Evolutionary conservation across 108 stramenopile species (phyloP), one percentile per base, ranked within the genome.

Genomic region (Discostella pseudostelligera): DNA sequence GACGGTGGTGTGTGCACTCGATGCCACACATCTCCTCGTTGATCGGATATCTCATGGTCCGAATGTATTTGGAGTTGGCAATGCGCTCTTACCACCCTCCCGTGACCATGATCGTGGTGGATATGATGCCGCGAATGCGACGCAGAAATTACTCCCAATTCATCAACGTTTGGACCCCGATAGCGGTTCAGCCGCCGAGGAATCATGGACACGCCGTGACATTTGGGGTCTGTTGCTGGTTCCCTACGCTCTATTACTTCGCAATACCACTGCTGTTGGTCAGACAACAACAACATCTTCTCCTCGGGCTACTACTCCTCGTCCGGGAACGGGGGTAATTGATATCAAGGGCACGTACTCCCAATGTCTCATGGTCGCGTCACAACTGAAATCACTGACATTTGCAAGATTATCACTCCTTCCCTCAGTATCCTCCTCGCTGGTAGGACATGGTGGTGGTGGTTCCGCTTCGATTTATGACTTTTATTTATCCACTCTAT

Each of bases 201-300:
- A 71, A 20, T 51, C 57, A 17, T 90, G 89, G 89, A 69, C 74
- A 61, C 79, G 89, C 11, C 70, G 48, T 8, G 89, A 94, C 70
- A 69, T 94, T 26, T 83, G 81, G 58, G 93, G 89, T 24, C 14
- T 90, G n/a, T 56, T 94, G 45, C 43, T 78, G 5, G 67, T 83
- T 46, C 67, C 86, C 14, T 91, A 81, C 62, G 86, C 83, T 5
- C 57, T 91, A 8, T 53, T 88, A 43, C 67, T 94, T 21, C 83
- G 81, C 13, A 54, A 80, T 4, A 59, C 82, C 11, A 48, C 40
- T 2, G 70, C 60, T 22, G 21, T 53, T 7, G 26, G 55, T 19
- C 32, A 5, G 32, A 32, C 32, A n/a, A n/a, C 20, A 48, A 24
- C 47, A 44, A 5, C 1, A 12, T 28, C 9, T 3, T 4, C 32